phyloP scores from a whole-genome alignment of 805 yeast genomes.

The Candida argentea region DNA sequence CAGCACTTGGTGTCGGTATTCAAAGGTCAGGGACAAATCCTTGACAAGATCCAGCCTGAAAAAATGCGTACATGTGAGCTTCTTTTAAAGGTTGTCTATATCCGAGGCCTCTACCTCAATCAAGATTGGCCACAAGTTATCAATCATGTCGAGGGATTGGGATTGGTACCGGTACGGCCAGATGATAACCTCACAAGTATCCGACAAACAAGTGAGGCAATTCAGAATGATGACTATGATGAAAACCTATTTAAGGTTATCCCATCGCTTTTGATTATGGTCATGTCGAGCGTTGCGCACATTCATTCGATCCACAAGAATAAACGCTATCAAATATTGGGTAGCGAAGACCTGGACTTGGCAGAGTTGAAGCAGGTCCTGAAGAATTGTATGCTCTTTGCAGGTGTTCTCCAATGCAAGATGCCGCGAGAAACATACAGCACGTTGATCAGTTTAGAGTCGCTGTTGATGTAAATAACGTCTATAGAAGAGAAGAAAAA shows the following conservation, averaged over 20 bases:
- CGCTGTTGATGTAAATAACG: conserved; percentile 14
- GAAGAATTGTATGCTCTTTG: conserved; percentile 84
- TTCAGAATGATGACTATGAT: conserved; percentile 50
- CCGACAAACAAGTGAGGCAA: conserved; percentile 52
- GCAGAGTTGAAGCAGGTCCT: conserved; percentile 50
- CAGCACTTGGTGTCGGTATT: conserved; percentile 34
- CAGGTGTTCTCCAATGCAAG: conserved; percentile 88
- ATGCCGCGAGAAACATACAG: conserved; percentile 84
- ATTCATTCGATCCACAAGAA: conserved; percentile 37
- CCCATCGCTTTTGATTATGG: conserved; percentile 69
- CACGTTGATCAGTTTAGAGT: conserved; percentile 54
- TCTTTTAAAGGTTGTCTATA: conserved; percentile 56
- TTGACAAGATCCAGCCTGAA: conserved; percentile 41
- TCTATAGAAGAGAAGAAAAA: not conserved
- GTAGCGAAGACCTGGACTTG: conserved; percentile 42
- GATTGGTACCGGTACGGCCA: conserved; percentile 50
- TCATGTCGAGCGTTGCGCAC: conserved; percentile 68
- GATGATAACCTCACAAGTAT: conserved; percentile 45
- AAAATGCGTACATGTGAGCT: conserved; percentile 57
- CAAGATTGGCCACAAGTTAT: conserved; percentile 53
- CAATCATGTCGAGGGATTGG: conserved; percentile 44
- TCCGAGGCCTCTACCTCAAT: conserved; percentile 48
- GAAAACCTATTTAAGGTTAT: conserved; percentile 68
- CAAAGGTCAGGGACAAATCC: conserved; percentile 48
- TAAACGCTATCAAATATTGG: conserved; percentile 32